Evolutionary conservation across 129 eudicot genomes (phyloP).

Genomic region (Deinandra increscens): DNA sequence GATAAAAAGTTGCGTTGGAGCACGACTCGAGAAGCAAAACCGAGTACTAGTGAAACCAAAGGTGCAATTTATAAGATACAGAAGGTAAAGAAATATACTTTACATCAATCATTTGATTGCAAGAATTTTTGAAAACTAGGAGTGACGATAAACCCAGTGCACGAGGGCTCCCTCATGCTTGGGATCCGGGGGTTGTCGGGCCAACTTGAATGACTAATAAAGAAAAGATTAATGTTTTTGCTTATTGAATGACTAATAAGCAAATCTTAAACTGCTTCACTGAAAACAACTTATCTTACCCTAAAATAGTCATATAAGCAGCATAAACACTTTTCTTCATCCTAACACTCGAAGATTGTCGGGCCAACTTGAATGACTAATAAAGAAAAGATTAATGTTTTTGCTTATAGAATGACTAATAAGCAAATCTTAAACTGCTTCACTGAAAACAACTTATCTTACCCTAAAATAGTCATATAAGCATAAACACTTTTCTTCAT

Average conservation of each 20-base stretch:
- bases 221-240: no score
- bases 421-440: background rate
- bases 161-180: no score
- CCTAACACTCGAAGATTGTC: background rate
- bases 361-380: no score
- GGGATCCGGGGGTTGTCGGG: no score
- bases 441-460: background rate
- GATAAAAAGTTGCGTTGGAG: slow-evolving; percentile 25
- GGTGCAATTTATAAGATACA: slow-evolving; percentile 10
- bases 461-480: no score
- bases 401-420: no score
- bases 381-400: no score
- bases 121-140: background rate
- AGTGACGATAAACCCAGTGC: no score
- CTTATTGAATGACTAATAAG: no score
- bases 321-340: background rate
- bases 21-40: slow-evolving; percentile 25
- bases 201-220: no score
- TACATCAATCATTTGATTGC: background rate
- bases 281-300: background rate
- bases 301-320: no score
- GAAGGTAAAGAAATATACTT: slow-evolving; percentile 22
- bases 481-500: background rate
- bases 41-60: slow-evolving; percentile 18
- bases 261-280: background rate